A percentile compares a stretch with the other conserved stretches of the same genome.
Conservation (phyloP, 805 yeast genomes). For the Komagataella pastoris region DNA sequence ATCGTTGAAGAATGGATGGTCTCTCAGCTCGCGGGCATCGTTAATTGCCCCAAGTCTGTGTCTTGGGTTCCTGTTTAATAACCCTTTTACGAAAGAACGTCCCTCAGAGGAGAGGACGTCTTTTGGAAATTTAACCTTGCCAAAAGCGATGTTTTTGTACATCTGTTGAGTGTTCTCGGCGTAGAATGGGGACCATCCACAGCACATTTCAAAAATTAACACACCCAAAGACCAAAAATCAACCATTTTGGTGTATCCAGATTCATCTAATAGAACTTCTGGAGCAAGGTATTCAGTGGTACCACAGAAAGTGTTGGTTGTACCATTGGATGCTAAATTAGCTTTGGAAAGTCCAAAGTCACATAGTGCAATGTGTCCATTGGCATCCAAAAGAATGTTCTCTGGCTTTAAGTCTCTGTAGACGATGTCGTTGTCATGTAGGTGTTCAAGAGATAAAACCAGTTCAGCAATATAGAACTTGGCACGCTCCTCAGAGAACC, state of each 20-base stretch:
- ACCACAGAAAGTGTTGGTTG: slow-evolving; percentile 96
- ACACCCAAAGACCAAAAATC: slow-evolving; percentile 99
- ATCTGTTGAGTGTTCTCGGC: slow-evolving; percentile 97
- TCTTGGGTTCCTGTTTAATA: slow-evolving; percentile 88
- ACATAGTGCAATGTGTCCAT: slow-evolving; percentile 94
- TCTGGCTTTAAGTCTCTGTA: slow-evolving; percentile 97
- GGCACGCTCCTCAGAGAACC: slow-evolving; percentile 87
- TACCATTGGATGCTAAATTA: slow-evolving; percentile 69
- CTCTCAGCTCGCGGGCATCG: slow-evolving; percentile 87
- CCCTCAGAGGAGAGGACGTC: slow-evolving; percentile 91
- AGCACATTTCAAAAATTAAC: slow-evolving; percentile 94
- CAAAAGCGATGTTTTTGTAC: slow-evolving; percentile 98
- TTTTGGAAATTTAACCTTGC: slow-evolving; percentile 94
- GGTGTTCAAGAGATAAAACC: slow-evolving; percentile 82
- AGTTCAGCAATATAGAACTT: slow-evolving; percentile 95
- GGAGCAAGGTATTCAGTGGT: slow-evolving; percentile 98
- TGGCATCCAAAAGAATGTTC: slow-evolving; percentile 87
- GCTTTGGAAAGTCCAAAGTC: slow-evolving; percentile 97
- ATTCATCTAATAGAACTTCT: slow-evolving; percentile 87
- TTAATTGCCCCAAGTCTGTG: slow-evolving; percentile 86
- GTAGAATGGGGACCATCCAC: slow-evolving; percentile 98
- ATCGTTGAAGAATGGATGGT: slow-evolving; percentile 85
- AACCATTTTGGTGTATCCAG: slow-evolving; percentile 97
- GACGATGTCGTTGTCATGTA: slow-evolving; percentile 91
- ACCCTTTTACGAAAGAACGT: slow-evolving; percentile 87